Evolutionary conservation across 2,329 filamentous ascomycete genomes (phyloP).

Genomic region (Colletotrichum sp.): DNA sequence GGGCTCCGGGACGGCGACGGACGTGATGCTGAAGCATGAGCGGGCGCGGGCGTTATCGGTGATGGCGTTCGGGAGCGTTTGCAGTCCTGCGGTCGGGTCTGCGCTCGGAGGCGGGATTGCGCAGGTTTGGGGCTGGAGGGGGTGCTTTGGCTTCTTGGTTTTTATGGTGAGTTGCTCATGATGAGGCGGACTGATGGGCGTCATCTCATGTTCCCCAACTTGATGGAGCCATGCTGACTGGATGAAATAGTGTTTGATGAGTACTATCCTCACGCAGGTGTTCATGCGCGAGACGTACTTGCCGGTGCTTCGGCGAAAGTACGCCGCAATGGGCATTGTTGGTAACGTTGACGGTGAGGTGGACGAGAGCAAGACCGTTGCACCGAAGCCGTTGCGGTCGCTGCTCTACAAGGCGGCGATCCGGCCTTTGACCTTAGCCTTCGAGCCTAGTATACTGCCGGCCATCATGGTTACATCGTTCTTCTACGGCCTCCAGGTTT

Average conservation of each 20-base stretch:
- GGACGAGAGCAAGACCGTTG: neutral
- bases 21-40: constrained; percentile 3
- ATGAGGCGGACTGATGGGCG: neutral
- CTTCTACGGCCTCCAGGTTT: constrained; percentile 9
- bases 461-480: constrained; percentile 3
- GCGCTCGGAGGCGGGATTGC: neutral
- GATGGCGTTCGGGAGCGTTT: constrained; percentile 10
- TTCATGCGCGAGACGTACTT: constrained; percentile 11
- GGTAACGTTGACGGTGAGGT: neutral
- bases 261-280: neutral
- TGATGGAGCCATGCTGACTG: neutral
- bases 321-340: neutral
- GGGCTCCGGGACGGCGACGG: neutral
- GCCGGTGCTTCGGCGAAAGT: neutral
- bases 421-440: neutral
- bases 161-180: neutral
- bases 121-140: constrained; percentile 2
- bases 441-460: neutral
- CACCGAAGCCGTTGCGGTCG: neutral
- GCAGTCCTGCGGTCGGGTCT: neutral
- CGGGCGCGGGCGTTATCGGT: neutral
- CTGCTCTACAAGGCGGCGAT: constrained; percentile 1
- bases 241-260: neutral
- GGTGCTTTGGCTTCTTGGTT: neutral
- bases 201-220: neutral